Evolutionary conservation across 2,329 filamentous ascomycete species (phyloP), one percentile per base, ranked within the genome.

Genomic region (Paramyrothecium roridum): DNA sequence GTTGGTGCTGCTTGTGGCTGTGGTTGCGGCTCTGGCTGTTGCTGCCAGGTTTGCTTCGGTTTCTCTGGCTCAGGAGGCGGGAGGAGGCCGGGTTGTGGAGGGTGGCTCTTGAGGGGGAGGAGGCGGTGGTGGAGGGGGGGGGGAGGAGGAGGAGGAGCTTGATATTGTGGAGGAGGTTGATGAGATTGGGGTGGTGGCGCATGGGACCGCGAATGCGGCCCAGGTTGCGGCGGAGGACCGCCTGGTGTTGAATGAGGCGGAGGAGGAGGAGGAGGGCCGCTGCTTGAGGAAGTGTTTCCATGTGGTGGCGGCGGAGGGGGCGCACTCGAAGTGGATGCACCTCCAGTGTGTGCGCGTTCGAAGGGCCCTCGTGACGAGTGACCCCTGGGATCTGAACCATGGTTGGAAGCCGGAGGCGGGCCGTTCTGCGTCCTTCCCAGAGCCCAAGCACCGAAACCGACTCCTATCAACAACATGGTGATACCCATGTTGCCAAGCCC

Each of bases 391-490:
- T 30, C 48, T 21, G 46, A 56, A 23, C 65, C 57, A 47, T 67
- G 67, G 52, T 61, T 66, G n/a, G 68, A 66, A 48, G 69, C 66
- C 19, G 66, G 63, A 11, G 74, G 68, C 7, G 70, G 69, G 47
- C 69, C 69, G 19, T 68, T 68, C 52, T 76, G 74, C 8, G 71
- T 72, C 30, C 73, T 66, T 13, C 74, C 73, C 54, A 73, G 61
- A 2, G 87, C 84, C 91, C 92, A 96, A 3, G 89, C 90, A 10
- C 84, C 87, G 26, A 95, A 75, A 6, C 87, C 91, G 23, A 96
- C 87, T 7, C 84, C 85, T 16, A 91, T 71, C 23, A 92, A 79
- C 30, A 96, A 75, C 59, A 95, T 72, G 33, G 88, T 73, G 66
- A 96, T 85, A 8, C 88, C 89, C 64, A 87, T 81, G 50, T 88